phyloP scores from a whole-genome alignment of 306 rosid species.

The Cicer arietinum region DNA sequence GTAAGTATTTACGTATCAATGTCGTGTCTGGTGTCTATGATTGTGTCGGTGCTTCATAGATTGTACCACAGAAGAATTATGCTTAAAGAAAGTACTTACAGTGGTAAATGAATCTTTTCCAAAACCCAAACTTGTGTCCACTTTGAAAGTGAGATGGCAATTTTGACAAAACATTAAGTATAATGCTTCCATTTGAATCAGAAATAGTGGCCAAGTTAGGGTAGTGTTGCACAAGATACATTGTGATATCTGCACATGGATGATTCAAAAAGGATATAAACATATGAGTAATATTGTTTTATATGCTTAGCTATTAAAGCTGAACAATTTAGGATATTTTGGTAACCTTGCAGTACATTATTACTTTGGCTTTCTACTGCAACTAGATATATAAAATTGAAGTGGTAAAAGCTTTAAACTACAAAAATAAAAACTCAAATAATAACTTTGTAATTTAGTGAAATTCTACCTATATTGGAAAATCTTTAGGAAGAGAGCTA shows the following conservation, averaged over 20 bases:
- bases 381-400: too few relatives aligned
- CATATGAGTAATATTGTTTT: neutral
- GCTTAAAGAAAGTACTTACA: constrained; percentile 36
- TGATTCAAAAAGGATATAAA: neutral
- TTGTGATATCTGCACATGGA: constrained; percentile 50
- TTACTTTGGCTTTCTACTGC: too few relatives aligned
- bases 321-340: neutral
- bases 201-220: constrained; percentile 49
- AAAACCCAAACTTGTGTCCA: constrained; percentile 56
- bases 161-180: constrained; percentile 54
- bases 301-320: neutral
- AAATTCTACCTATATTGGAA: too few relatives aligned
- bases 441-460: too few relatives aligned
- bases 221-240: constrained; percentile 45
- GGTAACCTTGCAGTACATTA: too few relatives aligned
- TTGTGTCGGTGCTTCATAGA: too few relatives aligned
- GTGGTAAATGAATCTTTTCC: constrained; percentile 53
- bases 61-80: constrained; percentile 17
- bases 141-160: constrained; percentile 59
- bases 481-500: too few relatives aligned
- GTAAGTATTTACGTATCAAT: constrained; percentile 19
- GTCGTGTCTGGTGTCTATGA: too few relatives aligned
- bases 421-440: too few relatives aligned
- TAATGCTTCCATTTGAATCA: constrained; percentile 50
- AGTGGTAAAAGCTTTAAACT: too few relatives aligned